Percentiles rank a stretch among this genome's conserved stretches.
Evolutionary conservation across 352 stramenopile genomes (phyloP).

Genomic region (Aphanomyces euteiches): DNA sequence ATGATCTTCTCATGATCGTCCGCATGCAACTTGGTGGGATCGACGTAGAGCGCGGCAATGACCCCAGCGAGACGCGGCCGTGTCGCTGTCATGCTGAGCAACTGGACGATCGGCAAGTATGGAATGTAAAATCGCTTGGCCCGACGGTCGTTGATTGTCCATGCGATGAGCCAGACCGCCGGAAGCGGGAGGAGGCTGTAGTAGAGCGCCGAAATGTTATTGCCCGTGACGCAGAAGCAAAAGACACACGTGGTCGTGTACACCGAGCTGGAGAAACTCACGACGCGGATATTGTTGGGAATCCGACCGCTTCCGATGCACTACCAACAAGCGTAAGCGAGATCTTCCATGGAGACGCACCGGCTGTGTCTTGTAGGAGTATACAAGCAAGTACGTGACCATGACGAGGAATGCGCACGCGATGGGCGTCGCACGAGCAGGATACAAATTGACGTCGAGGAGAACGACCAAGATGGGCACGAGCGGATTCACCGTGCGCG

Average conservation of each 20-base stretch:
- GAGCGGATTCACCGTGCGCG: conserved; percentile 25
- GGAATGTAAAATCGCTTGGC: conserved; percentile 22
- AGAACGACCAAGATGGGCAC: conserved; percentile 19
- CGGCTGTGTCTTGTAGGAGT: conserved; percentile 25
- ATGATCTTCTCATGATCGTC: not conserved
- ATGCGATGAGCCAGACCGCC: conserved; percentile 18
- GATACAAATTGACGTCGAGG: not conserved
- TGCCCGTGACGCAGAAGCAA: conserved; percentile 1
- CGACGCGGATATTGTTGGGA: conserved; percentile 29
- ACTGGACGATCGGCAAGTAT: conserved; percentile 22
- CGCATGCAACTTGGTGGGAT: conserved; percentile 16
- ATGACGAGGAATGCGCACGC: conserved; percentile 19
- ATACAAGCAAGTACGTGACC: conserved; percentile 12
- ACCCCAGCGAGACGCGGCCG: not conserved
- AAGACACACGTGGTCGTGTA: conserved; percentile 28
- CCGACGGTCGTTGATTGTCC: conserved; percentile 12
- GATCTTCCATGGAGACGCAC: not conserved
- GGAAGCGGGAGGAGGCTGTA: conserved; percentile 13
- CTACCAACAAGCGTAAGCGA: not conserved
- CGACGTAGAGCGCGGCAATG: conserved; percentile 20
- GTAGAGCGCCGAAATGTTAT: not conserved
- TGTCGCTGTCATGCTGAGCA: not conserved
- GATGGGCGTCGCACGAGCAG: not conserved
- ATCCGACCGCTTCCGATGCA: conserved; percentile 29
- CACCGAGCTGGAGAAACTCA: conserved; percentile 28